Percentiles rank a stretch among this genome's conserved stretches.
Conservation (phyloP, 768 basidiomycete genomes). For the Leccinum broughii region DNA sequence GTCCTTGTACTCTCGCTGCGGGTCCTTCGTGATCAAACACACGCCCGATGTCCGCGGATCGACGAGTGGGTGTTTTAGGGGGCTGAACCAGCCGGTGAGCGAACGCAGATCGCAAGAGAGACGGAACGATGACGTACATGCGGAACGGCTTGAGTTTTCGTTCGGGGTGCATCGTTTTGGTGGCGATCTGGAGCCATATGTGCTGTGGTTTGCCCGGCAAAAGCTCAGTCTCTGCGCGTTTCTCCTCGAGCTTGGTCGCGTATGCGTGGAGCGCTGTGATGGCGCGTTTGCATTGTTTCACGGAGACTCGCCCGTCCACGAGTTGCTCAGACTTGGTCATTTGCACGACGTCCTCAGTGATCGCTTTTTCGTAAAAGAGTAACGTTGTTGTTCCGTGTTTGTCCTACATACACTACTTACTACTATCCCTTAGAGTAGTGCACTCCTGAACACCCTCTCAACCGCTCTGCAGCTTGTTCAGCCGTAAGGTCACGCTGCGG, state of each 20-base stretch:
- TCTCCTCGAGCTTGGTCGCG: conserved; percentile 58
- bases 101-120: not conserved
- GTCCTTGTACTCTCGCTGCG: conserved; percentile 95
- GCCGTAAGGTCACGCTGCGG: conserved; percentile 88
- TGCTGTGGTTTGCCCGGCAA: conserved; percentile 77
- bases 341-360: conserved; percentile 22
- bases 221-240: conserved; percentile 73
- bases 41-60: conserved; percentile 80
- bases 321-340: conserved; percentile 53
- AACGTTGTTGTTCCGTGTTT: conserved; percentile 22
- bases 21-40: conserved; percentile 94
- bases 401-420: not conserved
- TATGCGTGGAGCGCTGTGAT: conserved; percentile 77
- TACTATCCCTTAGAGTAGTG: conserved; percentile 48
- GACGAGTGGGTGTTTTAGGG: conserved; percentile 76
- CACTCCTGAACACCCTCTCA: conserved; percentile 54
- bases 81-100: conserved; percentile 36
- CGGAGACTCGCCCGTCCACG: conserved; percentile 70
- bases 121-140: conserved; percentile 58
- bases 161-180: conserved; percentile 77
- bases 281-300: conserved; percentile 73
- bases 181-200: conserved; percentile 86
- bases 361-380: not conserved
- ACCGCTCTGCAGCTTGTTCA: conserved; percentile 75
- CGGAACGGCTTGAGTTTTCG: conserved; percentile 77